Evolutionary conservation across 192 early-diverging fungal species (phyloP), one percentile per base, ranked within the genome.

Genomic region (Dissophora ornata): DNA sequence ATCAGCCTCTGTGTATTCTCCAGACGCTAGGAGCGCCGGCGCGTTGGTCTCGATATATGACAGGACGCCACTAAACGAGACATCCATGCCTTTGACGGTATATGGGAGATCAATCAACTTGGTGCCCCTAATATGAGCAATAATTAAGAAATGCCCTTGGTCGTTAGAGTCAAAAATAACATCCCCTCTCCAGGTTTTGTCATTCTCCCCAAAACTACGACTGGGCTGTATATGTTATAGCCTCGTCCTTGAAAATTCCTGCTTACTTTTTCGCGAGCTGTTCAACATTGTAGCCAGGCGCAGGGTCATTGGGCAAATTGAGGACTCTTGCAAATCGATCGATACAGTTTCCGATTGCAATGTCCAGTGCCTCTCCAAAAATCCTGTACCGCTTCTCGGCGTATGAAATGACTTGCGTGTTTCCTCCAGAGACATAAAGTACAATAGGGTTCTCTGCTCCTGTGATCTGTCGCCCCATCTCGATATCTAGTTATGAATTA

Each of bases 381-480:
- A 99, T 99, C 32, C 96, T 88, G 77, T 98, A 95, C 69, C 94
- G 83, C 40, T 93, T 86, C 58, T 96, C 91, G 26, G 97, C 90
- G 73, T 97, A 99, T 0, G 97, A 97, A 84, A 99, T 98, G 8
- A 99, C 97, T 80, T 99, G 97, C 0, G 97, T 99, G 79, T 99
- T 99, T 26, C 97, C 97, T 21, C 97, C 97, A 66, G 92, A 94
- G 18, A 99, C 97, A 73, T 99, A 99, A 0, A 99, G 84, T 18
- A 99, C 95, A 2, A 99, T 91, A 1, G 97, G 97, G 66, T 99
- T 94, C 13, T 90, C 52, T 0, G 97, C 97, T 19, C 92, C 93
- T 19, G 97, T 99, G 45, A 99, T 95, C 71, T 96, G 90, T 26
- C 97, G 83, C 4, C 97, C 97, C 97, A 99, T 99, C 82, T 99